Base-by-base conservation (phyloP, 1,284 basidiomycete genomes). In the Papiliotrema laurentii region DNA sequence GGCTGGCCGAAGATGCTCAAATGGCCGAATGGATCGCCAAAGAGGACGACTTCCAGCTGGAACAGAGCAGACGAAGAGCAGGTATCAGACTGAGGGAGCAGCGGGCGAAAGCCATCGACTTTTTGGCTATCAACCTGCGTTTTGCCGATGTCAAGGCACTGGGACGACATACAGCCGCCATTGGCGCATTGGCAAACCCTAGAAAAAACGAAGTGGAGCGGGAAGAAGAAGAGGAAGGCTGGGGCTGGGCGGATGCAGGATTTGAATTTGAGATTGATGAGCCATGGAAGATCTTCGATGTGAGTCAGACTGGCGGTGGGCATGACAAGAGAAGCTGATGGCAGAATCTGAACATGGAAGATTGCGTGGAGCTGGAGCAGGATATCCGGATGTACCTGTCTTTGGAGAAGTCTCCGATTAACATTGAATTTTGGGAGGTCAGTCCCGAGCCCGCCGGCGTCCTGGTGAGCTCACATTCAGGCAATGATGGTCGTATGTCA, bases 21-120 rank as follows among this genome's bases (percentile, higher is more conserved):
- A 97, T 97, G 93, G 86, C 88, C 3, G 92, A 97, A 52, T 99
- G 96, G 96, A 80, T 97, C 54, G 83, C 89, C 25, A 96, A 94
- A 72, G 96, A 99, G 65, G 94, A 91, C 49, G 90, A 93, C 58
- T 99, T 98, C 72, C 88, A 96, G 70, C 81, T 99, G 35, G 89
- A 97, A 59, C 96, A 99, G 74, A 89, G 94, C 60, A 81, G 89
- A 51, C 80, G 81, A 51, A 80, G 96, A 56, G 96, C 96, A 18
- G 85, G 87, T 44, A 98, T 99, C 66, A 81, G 96, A 44, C 85
- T 97, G 64, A 86, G 88, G 64, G 94, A 97, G 74, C 91, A 94
- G 71, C 80, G 96, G 43, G 96, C 94, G 1, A 94, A 94, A 68
- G 92, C 92, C 10, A 85, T 97, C 61, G 92, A 97, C 70, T 96